A percentile compares a stretch with the other conserved stretches of the same genome.
Evolutionary conservation across 148 eudicot species (phyloP).

Genomic region (Rhododendron kiyosumense): DNA sequence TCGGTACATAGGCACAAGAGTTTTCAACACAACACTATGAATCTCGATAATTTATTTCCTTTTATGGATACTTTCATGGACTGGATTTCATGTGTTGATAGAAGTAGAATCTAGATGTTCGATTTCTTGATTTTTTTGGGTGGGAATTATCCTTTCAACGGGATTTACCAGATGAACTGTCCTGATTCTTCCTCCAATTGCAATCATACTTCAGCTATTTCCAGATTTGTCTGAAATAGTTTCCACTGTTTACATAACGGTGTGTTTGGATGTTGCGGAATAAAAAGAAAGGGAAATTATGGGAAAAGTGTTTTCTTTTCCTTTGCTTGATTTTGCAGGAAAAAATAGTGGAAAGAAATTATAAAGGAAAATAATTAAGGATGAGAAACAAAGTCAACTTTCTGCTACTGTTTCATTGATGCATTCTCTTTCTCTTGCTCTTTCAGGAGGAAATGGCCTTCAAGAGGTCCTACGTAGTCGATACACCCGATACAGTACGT

Average conservation of each 20-base stretch:
- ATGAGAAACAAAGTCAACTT: not conserved
- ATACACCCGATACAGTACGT: not conserved
- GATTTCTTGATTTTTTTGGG: too few species aligned
- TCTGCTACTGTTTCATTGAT: not conserved
- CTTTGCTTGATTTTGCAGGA: not conserved
- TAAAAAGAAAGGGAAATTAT: not conserved
- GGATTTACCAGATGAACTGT: not conserved
- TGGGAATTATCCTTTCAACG: too few species aligned
- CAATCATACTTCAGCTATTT: not conserved
- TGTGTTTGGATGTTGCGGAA: not conserved
- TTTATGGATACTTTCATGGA: too few species aligned
- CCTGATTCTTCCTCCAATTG: not conserved
- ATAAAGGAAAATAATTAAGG: not conserved
- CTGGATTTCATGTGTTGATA: too few species aligned
- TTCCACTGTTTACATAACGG: not conserved
- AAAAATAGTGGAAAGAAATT: not conserved
- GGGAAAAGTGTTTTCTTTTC: not conserved
- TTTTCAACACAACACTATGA: too few species aligned
- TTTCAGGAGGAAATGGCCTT: not conserved
- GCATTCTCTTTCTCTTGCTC: not conserved
- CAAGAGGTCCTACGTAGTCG: not conserved
- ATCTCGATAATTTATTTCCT: too few species aligned
- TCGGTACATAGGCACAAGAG: too few species aligned
- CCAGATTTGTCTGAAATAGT: not conserved
- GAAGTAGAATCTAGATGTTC: too few species aligned